These are phyloP conservation scores for Blastobotrys americana DNA, from an alignment of 805 yeast species.

Conservation along the genomic window DNA sequence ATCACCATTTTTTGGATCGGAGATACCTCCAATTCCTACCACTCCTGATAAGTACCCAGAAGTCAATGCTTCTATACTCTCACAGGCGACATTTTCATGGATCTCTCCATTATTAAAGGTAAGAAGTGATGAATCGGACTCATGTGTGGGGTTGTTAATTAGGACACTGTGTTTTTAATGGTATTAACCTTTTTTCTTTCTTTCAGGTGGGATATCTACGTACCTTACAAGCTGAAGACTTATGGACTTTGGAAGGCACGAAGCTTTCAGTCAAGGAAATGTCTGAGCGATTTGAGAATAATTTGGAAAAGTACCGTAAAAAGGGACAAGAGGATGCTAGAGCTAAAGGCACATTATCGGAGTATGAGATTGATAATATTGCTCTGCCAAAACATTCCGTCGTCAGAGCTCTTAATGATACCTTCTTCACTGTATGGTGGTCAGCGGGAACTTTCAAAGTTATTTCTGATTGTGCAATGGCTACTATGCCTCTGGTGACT, in stretches of 20 bases:
- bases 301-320: conserved; percentile 27
- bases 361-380: conserved; percentile 23
- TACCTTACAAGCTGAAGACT: conserved; percentile 51
- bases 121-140: conserved; percentile 4
- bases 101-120: conserved; percentile 21
- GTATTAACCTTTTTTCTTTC: background rate
- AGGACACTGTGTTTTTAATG: background rate
- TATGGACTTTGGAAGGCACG: conserved; percentile 38
- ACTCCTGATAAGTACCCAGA: conserved; percentile 19
- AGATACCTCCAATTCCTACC: conserved; percentile 22
- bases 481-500: conserved; percentile 61
- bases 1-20: conserved; percentile 18
- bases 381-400: conserved; percentile 22
- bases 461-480: conserved; percentile 32
- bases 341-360: conserved; percentile 36
- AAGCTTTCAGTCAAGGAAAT: conserved; percentile 31
- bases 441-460: conserved; percentile 28
- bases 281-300: conserved; percentile 31
- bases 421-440: conserved; percentile 33
- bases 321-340: conserved; percentile 25
- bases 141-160: conserved; percentile 1
- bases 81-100: conserved; percentile 19
- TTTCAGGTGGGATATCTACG: conserved; percentile 50
- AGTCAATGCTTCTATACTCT: conserved; percentile 11
- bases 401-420: conserved; percentile 32